Conservation (phyloP, 176 grass and related monocot species). For the Aegilops tauschii region DNA sequence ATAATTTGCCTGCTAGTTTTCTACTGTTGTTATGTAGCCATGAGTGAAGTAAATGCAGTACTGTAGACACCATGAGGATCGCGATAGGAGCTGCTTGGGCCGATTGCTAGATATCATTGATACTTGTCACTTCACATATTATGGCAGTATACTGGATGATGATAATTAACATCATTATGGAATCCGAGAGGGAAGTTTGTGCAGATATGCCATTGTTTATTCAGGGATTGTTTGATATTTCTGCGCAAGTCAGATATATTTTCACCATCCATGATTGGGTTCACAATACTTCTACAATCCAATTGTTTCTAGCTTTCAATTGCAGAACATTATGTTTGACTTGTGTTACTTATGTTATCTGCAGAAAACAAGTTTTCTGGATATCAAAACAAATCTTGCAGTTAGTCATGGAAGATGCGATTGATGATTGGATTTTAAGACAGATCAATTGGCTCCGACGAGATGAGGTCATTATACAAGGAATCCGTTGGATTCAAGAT, state of each 20-base stretch:
- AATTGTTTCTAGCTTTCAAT: background rate
- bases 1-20: slow-evolving; percentile 30
- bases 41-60: background rate
- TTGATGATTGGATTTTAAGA: slow-evolving; percentile 97
- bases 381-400: slow-evolving; percentile 99
- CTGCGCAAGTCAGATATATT: slow-evolving; percentile 14
- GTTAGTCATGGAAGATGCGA: slow-evolving; percentile 98
- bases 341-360: slow-evolving; percentile 22
- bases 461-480: slow-evolving; percentile 69
- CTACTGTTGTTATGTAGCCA: background rate
- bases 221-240: background rate
- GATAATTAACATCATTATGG: slow-evolving; percentile 14
- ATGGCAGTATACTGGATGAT: background rate
- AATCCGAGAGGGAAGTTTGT: background rate
- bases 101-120: background rate
- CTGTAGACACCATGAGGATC: background rate
- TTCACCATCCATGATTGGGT: slow-evolving; percentile 18
- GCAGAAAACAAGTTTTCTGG: slow-evolving; percentile 92
- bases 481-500: slow-evolving; percentile 91
- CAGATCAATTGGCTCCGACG: slow-evolving; percentile 90
- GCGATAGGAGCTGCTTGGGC: background rate
- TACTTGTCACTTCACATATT: background rate
- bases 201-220: background rate
- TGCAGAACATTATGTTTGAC: slow-evolving; percentile 16
- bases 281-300: background rate